These are phyloP conservation scores for Ceratocystis colombiana DNA, from an alignment of 2,329 filamentous ascomycete species.

Conservation along the genomic window DNA sequence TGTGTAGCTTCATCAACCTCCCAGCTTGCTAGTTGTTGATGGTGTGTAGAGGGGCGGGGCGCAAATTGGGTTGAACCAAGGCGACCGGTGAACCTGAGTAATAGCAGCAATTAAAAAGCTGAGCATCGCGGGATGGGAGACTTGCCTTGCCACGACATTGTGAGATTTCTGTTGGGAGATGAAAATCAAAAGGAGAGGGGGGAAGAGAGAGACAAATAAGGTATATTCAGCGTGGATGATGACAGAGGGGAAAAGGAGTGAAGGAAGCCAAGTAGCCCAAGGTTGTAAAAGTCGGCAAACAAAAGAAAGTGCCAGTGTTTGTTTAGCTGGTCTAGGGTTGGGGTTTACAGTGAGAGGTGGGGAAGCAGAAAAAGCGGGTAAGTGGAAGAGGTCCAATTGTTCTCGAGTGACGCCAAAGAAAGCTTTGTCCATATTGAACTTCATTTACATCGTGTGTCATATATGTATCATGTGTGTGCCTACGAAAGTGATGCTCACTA, in stretches of 20 bases:
- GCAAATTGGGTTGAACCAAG: background rate
- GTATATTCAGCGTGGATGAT: slow-evolving; percentile 16
- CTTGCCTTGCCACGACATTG: slow-evolving; percentile 68
- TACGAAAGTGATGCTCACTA: background rate
- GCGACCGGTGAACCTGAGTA: background rate
- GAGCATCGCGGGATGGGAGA: background rate
- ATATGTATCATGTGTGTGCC: background rate
- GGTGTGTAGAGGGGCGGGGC: background rate
- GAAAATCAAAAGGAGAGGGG: slow-evolving; percentile 22
- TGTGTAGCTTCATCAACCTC: background rate
- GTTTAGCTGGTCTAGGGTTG: background rate
- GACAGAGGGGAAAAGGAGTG: slow-evolving; percentile 1
- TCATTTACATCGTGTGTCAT: background rate
- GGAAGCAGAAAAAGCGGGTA: background rate
- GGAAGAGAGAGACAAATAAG: slow-evolving; percentile 21
- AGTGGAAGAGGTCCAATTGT: background rate
- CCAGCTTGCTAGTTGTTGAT: background rate
- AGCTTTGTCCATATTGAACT: background rate
- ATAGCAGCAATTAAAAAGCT: background rate
- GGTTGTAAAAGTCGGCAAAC: slow-evolving; percentile 20
- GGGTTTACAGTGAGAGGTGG: background rate
- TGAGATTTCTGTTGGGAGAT: slow-evolving; percentile 29
- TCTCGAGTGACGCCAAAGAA: background rate
- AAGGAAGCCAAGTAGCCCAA: slow-evolving; percentile 21
- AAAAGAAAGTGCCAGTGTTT: slow-evolving; percentile 11